Conservation (phyloP, 2,329 filamentous ascomycete genomes). For the Parastagonospora nodorum region DNA sequence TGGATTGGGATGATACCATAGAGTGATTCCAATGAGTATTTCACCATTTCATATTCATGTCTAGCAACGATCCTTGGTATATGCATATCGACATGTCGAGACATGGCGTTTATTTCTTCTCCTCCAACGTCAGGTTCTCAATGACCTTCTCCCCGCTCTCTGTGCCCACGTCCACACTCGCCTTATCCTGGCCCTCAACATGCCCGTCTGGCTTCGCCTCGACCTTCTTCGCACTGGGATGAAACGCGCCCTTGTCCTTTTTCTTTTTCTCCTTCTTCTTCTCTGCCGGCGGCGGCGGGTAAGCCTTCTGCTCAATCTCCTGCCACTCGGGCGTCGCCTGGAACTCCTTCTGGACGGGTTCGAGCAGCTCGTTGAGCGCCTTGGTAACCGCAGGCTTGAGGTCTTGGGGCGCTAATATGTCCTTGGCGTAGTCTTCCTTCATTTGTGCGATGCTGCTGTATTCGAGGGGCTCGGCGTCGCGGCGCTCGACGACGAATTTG, state of each 20-base stretch:
- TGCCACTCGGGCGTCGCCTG: conserved; percentile 78
- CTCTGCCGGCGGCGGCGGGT: conserved; percentile 69
- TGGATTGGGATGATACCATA: conserved; percentile 15
- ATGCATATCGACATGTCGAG: not conserved
- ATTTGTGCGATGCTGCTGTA: conserved; percentile 79
- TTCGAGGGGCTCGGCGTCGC: conserved; percentile 73
- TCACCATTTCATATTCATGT: not conserved
- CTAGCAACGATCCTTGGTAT: not conserved
- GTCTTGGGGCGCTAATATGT: conserved; percentile 83
- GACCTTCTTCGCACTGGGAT: conserved; percentile 54
- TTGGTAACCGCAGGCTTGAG: conserved; percentile 83
- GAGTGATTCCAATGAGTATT: not conserved
- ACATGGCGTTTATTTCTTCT: conserved; percentile 23
- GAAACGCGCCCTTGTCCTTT: conserved; percentile 74
- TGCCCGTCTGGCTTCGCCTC: conserved; percentile 53
- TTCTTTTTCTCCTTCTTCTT: conserved; percentile 72
- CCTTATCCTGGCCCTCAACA: conserved; percentile 50
- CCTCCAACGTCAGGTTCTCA: conserved; percentile 38
- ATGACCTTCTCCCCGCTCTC: conserved; percentile 41
- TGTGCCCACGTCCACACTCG: conserved; percentile 49
- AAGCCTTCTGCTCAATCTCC: conserved; percentile 75
- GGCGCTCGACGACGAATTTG: conserved; percentile 71
- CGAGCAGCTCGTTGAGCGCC: conserved; percentile 74
- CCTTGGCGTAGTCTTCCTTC: conserved; percentile 78
- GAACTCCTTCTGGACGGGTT: conserved; percentile 77